Conservation (phyloP, 495 filamentous ascomycete genomes). For the Aspergillus asperescens region DNA sequence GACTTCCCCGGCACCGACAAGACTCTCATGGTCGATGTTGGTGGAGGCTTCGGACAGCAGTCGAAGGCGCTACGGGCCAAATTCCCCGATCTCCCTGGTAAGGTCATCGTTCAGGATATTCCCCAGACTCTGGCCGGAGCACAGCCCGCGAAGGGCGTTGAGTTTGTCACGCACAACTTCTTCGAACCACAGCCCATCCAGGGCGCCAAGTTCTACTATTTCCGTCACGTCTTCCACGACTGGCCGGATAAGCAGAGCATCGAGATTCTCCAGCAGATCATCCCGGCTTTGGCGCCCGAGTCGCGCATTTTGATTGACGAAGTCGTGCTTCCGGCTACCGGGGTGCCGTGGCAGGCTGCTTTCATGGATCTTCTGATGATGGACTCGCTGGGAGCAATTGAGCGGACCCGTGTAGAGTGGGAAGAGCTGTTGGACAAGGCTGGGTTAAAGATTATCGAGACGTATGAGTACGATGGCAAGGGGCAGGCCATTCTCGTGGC, state of each 20-base stretch:
- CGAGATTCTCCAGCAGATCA: slow-evolving; percentile 35
- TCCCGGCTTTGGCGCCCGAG: slow-evolving; percentile 35
- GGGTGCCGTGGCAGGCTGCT: background rate
- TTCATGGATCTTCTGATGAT: slow-evolving; percentile 4
- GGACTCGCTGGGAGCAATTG: background rate
- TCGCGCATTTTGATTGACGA: slow-evolving; percentile 15
- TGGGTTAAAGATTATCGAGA: background rate
- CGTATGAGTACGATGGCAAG: background rate
- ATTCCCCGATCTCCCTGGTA: slow-evolving; percentile 28
- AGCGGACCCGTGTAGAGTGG: slow-evolving; percentile 5
- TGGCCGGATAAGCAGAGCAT: slow-evolving; percentile 35
- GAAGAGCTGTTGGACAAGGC: background rate
- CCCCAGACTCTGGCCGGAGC: slow-evolving; percentile 43
- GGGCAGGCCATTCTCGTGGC: background rate
- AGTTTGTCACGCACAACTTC: slow-evolving; percentile 38
- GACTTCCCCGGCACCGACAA: background rate
- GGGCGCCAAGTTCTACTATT: slow-evolving; percentile 23
- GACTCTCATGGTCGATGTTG: slow-evolving; percentile 42
- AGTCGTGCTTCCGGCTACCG: slow-evolving; percentile 1
- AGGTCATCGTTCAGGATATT: slow-evolving; percentile 46
- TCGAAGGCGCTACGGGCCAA: slow-evolving; percentile 27
- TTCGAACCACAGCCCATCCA: slow-evolving; percentile 43
- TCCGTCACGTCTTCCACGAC: slow-evolving; percentile 42
- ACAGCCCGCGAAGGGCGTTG: slow-evolving; percentile 20
- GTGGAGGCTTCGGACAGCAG: slow-evolving; percentile 43